Evolutionary conservation across 306 rosid species (phyloP).

Genomic region (Prinsepia uniflora): DNA sequence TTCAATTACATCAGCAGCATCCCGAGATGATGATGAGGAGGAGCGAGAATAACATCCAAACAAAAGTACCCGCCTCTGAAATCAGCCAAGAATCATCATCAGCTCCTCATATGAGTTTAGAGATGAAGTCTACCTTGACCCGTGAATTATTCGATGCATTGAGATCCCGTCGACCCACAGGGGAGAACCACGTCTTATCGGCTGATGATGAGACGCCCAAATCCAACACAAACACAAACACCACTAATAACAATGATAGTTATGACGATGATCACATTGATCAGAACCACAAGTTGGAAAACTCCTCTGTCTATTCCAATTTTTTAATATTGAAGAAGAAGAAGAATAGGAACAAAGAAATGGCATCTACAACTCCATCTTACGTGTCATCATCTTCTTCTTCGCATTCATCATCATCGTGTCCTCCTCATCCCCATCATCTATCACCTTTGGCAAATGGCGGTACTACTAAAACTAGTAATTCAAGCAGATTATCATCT

Average conservation of each 20-base stretch:
- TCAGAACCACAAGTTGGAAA: conserved; percentile 21
- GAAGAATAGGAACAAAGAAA: conserved; percentile 7
- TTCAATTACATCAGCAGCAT: conserved; percentile 17
- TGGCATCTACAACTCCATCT: conserved; percentile 33
- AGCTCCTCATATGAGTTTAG: conserved; percentile 36
- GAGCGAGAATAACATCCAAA: conserved; percentile 14
- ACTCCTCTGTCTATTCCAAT: conserved; percentile 34
- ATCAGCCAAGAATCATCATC: conserved; percentile 42
- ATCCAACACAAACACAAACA: conserved; percentile 6
- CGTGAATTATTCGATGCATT: conserved; percentile 39
- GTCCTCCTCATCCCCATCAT: no score
- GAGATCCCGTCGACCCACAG: conserved; percentile 22
- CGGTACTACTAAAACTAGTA: conserved; percentile 28
- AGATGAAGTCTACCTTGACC: conserved; percentile 42
- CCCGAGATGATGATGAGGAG: not conserved
- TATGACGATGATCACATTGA: no score
- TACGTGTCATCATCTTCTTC: conserved; percentile 25
- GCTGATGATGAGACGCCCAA: conserved; percentile 11
- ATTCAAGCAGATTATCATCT: conserved; percentile 28
- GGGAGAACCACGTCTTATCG: no score
- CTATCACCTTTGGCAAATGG: conserved; percentile 30
- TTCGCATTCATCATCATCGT: not conserved
- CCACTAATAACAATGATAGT: not conserved
- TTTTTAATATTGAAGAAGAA: conserved; percentile 22
- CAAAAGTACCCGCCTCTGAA: conserved; percentile 38